phyloP scores from a whole-genome alignment of 164 flowering plant species.

The Houttuynia cordata region DNA sequence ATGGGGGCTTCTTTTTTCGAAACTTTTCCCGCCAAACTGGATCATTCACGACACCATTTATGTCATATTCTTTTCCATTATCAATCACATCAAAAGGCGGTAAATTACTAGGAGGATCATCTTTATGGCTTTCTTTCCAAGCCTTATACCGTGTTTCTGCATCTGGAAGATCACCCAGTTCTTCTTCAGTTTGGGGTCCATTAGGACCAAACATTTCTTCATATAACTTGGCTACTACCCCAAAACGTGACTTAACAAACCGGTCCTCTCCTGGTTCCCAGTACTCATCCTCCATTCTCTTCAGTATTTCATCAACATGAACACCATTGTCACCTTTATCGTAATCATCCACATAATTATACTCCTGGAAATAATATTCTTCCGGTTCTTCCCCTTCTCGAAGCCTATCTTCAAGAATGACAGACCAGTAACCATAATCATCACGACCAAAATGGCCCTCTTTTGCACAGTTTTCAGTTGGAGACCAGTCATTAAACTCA shows the following conservation, averaged over 20 bases:
- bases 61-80: conserved; percentile 62
- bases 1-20: conserved; percentile 58
- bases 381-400: conserved; percentile 80
- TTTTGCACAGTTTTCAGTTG: conserved; percentile 76
- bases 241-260: conserved; percentile 48
- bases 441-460: conserved; percentile 83
- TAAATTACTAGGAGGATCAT: conserved; percentile 64
- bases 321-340: conserved; percentile 92
- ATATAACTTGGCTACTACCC: conserved; percentile 66
- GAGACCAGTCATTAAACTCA: conserved; percentile 94
- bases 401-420: conserved; percentile 79
- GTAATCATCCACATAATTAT: conserved; percentile 83
- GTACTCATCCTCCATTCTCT: too few relatives aligned
- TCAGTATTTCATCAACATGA: too few relatives aligned
- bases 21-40: conserved; percentile 61
- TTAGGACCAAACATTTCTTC: conserved; percentile 94
- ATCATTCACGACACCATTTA: conserved; percentile 44
- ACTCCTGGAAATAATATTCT: conserved; percentile 75
- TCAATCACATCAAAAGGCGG: conserved; percentile 75
- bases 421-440: conserved; percentile 91
- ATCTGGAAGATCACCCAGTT: conserved; percentile 72
- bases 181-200: conserved; percentile 85
- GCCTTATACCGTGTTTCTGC: conserved; percentile 77
- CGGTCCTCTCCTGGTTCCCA: conserved; percentile 97
- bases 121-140: conserved; percentile 80